Evolutionary conservation across 257 asterid genomes (phyloP).

Genomic region (Nicotiana benthamiana): DNA sequence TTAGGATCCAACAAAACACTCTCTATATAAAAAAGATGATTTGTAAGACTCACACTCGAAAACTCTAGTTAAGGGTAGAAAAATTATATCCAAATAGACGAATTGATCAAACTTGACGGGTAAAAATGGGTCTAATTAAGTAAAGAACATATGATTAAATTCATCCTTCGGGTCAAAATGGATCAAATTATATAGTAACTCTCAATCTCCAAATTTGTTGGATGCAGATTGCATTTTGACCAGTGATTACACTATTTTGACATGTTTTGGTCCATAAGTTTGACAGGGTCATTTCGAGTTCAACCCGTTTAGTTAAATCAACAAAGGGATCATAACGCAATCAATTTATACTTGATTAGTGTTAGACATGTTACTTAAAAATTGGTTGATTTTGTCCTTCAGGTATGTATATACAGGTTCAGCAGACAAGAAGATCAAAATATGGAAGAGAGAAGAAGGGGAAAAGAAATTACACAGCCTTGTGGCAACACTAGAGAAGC

Average conservation of each 20-base stretch:
- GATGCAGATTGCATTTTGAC: not conserved
- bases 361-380: not conserved
- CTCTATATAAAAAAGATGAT: too few species aligned
- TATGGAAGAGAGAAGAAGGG: conserved; percentile 34
- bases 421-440: conserved; percentile 55
- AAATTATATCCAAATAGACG: too few species aligned
- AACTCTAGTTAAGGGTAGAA: too few species aligned
- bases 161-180: not conserved
- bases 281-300: not conserved
- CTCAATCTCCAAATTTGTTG: not conserved
- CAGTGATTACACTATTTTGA: not conserved
- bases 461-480: conserved; percentile 32
- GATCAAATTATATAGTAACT: not conserved
- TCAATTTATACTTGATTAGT: not conserved
- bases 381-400: not conserved
- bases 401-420: conserved; percentile 51
- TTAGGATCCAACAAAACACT: too few species aligned
- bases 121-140: too few species aligned
- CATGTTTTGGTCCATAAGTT: not conserved
- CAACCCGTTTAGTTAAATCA: not conserved
- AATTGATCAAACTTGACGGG: too few species aligned
- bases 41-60: too few species aligned
- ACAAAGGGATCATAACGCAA: not conserved
- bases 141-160: too few species aligned
- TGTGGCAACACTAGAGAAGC: conserved; percentile 44